These are phyloP conservation scores for Trichophyton rubrum DNA, from an alignment of 2,329 filamentous ascomycete species.

Conservation along the genomic window DNA sequence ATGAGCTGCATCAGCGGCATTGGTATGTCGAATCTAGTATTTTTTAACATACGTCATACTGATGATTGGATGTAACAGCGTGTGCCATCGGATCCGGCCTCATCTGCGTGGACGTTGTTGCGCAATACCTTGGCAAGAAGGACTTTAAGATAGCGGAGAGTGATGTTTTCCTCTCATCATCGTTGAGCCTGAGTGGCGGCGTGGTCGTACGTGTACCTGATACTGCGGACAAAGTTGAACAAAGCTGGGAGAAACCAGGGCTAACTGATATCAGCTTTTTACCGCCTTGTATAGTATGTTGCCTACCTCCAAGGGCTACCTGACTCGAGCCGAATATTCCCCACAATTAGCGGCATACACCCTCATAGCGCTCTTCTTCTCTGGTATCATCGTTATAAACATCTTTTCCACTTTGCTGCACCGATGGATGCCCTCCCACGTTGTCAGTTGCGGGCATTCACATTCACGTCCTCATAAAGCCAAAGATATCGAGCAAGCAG, in stretches of 20 bases:
- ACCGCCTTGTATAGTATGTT: slow-evolving; percentile 89
- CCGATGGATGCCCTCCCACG: slow-evolving; percentile 37
- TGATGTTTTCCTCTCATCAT: slow-evolving; percentile 74
- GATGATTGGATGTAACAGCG: slow-evolving; percentile 23
- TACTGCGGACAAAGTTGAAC: too few relatives aligned
- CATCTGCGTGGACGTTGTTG: slow-evolving; percentile 71
- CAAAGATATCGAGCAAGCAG: slow-evolving; percentile 24
- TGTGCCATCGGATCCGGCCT: slow-evolving; percentile 63
- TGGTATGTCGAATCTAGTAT: slow-evolving; percentile 33
- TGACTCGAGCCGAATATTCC: slow-evolving; percentile 55
- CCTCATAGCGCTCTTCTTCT: slow-evolving; percentile 36
- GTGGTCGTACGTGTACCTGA: slow-evolving; percentile 64
- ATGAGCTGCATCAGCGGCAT: slow-evolving; percentile 74
- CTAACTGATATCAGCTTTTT: slow-evolving; percentile 52
- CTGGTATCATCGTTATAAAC: slow-evolving; percentile 36
- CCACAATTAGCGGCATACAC: slow-evolving; percentile 49
- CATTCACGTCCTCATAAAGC: slow-evolving; percentile 26
- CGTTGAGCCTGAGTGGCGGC: slow-evolving; percentile 83
- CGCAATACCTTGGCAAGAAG: slow-evolving; percentile 61
- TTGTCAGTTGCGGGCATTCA: slow-evolving; percentile 38
- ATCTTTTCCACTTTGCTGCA: slow-evolving; percentile 35
- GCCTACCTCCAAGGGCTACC: slow-evolving; percentile 68
- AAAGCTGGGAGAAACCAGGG: background rate
- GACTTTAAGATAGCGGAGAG: slow-evolving; percentile 82
- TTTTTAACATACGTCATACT: background rate